Base-by-base conservation (phyloP, 2,329 filamentous ascomycete species). In the Ophiocordyceps camponoti-saundersi region DNA sequence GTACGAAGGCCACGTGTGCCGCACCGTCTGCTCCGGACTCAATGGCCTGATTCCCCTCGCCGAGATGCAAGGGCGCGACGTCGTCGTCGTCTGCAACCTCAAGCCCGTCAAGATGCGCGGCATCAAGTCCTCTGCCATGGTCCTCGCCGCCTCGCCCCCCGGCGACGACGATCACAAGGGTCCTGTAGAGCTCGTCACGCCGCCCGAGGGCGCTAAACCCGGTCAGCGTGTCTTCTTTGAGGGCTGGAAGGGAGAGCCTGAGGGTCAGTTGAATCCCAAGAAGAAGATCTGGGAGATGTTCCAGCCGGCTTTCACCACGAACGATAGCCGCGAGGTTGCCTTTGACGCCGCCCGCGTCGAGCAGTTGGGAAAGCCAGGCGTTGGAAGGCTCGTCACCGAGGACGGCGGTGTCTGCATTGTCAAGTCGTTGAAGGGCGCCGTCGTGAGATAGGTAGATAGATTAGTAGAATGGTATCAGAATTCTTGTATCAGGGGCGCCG, bases 71-170 rank as follows among this genome's bases (percentile, higher is more conserved):
- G 80, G 81, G 59, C 86, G 92, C 63, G 94, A 93, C 69, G 86
- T 98, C 50, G 77, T 98, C 30, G 85, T 92, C 1, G 90, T 98
- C 21, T 94, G 87, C 73, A 98, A 98, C 67, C 77, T 98, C 55
- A 98, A 98, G 75, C 92, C 92, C 45, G 92, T 96, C 64, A 98
- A 93, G 65, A 98, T 98, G 92, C 85, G 92, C 53, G 92, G 92
- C 54, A 73, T 79, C 69, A 79, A 79, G 68, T 79, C 75, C 3
- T 75, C 68, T 55, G 75, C 89, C 59, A 96, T 98, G 92, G 92
- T 98, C 16, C 77, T 98, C 39, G 92, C 92, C 11, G 92, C 92
- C 2, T 95, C 87, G 18, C 92, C 90, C n/a, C 73, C 88, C 42
- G 89, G 88, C 60, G 82, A 77, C 44, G 82, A 85, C 60, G 79